Base-by-base conservation (phyloP, 805 yeast genomes). In the Ogataea ganodermae region DNA sequence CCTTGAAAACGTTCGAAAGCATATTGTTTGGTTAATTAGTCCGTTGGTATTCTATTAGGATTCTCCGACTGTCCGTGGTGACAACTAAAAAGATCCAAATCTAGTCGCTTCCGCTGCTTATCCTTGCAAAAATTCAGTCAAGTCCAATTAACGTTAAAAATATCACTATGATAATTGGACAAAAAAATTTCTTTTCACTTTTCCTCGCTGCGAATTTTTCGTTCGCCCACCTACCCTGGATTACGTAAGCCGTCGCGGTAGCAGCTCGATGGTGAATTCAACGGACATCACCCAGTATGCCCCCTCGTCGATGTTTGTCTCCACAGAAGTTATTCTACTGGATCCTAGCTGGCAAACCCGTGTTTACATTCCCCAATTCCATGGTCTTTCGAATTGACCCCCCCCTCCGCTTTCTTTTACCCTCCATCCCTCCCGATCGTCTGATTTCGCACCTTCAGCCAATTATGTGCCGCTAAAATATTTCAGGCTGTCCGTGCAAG, bases 1-100 rank as follows among this genome's bases (percentile, higher is more conserved):
- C 58, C 62, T 67, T 67, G 52, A 67, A 54, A 40, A 67, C 58
- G 55, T 59, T 56, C 38, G 70, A 60, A 48, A 68, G 63, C 72
- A 68, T 67, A 47, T 36, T 55, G 38, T 20, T 18, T 45, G 6
- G 24, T 18, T 38, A 20, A 35, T 35, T 21, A 21, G 10, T 35
- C 28, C 28, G 26, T 26, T 38, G 43, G 35, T 35, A 27, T 7
- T 27, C 23, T 27, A 27, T 32, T 23, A 28, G 21, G 30, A 22
- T 27, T 27, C 33, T 23, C 35, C 36, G 35, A 32, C 22, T 13
- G 27, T 28, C 35, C 23, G 35, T 33, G 17, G 7, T n/a, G 14
- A 28, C 28, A 30, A 42, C 32, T 32, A 23, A 42, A 23, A 33
- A 33, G 38, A 32, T 17, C 30, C 44, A 31, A 41, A 17, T 16